Conservation (phyloP, 176 grass and related monocot species). For the Carex parvula region DNA sequence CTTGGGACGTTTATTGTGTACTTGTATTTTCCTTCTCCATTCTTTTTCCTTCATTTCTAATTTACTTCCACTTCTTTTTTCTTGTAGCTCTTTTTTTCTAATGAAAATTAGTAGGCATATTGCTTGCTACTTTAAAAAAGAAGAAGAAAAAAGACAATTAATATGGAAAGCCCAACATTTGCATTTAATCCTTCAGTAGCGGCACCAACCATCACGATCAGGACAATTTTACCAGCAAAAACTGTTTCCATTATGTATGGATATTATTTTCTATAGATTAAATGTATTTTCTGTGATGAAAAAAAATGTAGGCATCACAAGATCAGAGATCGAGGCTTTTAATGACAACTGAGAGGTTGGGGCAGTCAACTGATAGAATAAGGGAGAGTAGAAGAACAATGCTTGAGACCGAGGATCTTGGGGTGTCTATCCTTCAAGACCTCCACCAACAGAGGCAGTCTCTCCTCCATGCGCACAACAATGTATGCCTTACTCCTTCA, state of each 20-base stretch:
- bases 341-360: conserved; percentile 60
- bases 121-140: neutral
- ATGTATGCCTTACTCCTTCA: conserved; percentile 38
- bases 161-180: neutral
- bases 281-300: neutral
- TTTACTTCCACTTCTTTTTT: neutral
- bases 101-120: neutral
- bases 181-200: neutral
- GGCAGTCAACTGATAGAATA: conserved; percentile 57
- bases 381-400: conserved; percentile 75
- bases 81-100: neutral
- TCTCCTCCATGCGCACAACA: conserved; percentile 71
- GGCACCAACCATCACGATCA: neutral
- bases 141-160: neutral
- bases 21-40: neutral
- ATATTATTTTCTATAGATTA: neutral
- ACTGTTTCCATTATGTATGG: neutral
- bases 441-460: conserved; percentile 76
- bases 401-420: conserved; percentile 92
- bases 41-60: neutral
- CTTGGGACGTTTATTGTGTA: neutral
- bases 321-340: conserved; percentile 64
- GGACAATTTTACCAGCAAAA: neutral
- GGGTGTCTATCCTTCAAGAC: conserved; percentile 88
- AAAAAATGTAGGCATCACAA: conserved; percentile 3